Conservation (phyloP, 768 basidiomycete genomes). For the Leccinum barrowsii region DNA sequence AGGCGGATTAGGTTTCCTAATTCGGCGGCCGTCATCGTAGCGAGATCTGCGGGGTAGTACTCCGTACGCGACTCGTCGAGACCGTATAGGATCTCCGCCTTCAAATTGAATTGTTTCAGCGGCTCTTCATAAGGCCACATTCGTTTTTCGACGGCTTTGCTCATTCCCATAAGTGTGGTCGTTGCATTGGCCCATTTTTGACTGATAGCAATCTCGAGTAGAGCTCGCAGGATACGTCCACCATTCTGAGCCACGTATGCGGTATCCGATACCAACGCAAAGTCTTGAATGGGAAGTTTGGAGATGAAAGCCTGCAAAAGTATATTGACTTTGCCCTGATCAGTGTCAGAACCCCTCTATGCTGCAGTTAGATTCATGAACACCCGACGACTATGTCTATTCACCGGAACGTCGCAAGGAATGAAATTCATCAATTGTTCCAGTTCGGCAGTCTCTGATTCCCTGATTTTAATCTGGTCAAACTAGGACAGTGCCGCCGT, state of each 20-base stretch:
- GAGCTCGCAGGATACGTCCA: slow-evolving; percentile 89
- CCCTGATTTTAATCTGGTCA: slow-evolving; percentile 90
- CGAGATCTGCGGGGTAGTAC: slow-evolving; percentile 69
- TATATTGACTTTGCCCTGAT: slow-evolving; percentile 89
- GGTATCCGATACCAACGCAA: slow-evolving; percentile 92
- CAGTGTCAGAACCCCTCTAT: slow-evolving; percentile 63
- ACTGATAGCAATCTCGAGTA: slow-evolving; percentile 92
- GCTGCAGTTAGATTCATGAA: not conserved
- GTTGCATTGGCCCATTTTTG: slow-evolving; percentile 86
- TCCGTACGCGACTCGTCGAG: slow-evolving; percentile 82
- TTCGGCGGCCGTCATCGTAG: slow-evolving; percentile 57
- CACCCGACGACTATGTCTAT: slow-evolving; percentile 9
- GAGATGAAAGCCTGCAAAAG: slow-evolving; percentile 91
- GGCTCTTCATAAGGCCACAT: slow-evolving; percentile 97
- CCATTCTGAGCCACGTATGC: slow-evolving; percentile 94
- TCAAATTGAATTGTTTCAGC: slow-evolving; percentile 75
- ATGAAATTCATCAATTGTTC: slow-evolving; percentile 60
- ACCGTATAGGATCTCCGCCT: slow-evolving; percentile 72
- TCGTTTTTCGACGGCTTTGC: slow-evolving; percentile 89
- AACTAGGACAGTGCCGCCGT: slow-evolving; percentile 50
- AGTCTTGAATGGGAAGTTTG: slow-evolving; percentile 78
- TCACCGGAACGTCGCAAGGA: slow-evolving; percentile 80
- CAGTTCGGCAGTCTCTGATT: slow-evolving; percentile 84
- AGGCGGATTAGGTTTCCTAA: slow-evolving; percentile 80
- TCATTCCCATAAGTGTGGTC: slow-evolving; percentile 78